Conservation (phyloP, 371 early-diverging fungal species). For the Hamiltosporidium tvaerminnensis region DNA sequence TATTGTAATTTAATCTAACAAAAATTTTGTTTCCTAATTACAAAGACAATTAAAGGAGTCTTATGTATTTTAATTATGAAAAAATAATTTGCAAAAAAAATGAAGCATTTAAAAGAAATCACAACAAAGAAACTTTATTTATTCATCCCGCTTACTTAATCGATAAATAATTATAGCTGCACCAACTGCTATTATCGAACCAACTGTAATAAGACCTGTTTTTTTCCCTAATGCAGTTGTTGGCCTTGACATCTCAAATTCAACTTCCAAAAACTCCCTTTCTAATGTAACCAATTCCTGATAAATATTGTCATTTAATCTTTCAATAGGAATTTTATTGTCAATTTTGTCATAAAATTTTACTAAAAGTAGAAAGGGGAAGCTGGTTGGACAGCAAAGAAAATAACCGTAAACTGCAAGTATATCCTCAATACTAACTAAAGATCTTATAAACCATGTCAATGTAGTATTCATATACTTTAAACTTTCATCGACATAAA, state of each 20-base stretch:
- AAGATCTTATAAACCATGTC: conserved; percentile 36
- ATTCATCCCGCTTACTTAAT: too few species aligned
- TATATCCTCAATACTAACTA: conserved; percentile 21
- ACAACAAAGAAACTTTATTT: too few species aligned
- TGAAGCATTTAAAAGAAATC: too few species aligned
- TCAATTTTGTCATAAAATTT: conserved; percentile 23
- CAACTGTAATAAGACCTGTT: too few species aligned
- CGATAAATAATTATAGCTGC: too few species aligned
- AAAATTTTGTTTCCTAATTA: too few species aligned
- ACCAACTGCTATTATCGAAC: too few species aligned
- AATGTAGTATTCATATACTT: conserved; percentile 32
- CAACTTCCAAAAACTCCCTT: conserved; percentile 24
- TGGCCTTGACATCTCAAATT: not conserved
- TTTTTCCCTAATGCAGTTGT: too few species aligned
- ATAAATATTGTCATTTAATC: conserved; percentile 14
- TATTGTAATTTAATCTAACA: too few species aligned
- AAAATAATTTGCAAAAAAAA: too few species aligned
- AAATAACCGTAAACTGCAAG: conserved; percentile 30
- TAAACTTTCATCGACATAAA: conserved; percentile 9
- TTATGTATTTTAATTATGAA: too few species aligned
- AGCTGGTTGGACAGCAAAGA: conserved; percentile 20
- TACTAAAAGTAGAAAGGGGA: conserved; percentile 27
- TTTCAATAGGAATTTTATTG: not conserved
- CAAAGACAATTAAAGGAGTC: too few species aligned
- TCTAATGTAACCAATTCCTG: conserved; percentile 11